Evolutionary conservation across 805 yeast genomes (phyloP).

Genomic region (Saccharomycopsis selenospora): DNA sequence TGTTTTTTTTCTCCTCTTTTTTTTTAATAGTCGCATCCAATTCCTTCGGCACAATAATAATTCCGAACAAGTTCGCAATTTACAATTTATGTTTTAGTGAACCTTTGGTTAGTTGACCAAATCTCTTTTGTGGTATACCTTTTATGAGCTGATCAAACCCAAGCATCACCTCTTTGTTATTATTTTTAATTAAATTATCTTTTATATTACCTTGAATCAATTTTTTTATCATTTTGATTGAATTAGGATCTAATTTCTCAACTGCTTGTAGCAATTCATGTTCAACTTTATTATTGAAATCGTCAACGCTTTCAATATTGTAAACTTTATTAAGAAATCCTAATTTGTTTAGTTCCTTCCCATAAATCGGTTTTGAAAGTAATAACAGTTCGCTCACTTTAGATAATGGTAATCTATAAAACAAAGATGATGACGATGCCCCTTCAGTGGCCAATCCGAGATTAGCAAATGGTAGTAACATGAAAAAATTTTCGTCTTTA

Average conservation of each 20-base stretch:
- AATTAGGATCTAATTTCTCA: conserved; percentile 33
- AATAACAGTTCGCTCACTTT: conserved; percentile 67
- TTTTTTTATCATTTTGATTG: conserved; percentile 38
- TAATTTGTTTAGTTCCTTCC: conserved; percentile 44
- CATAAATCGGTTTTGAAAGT: conserved; percentile 57
- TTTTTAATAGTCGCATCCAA: too few species aligned
- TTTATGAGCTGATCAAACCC: conserved; percentile 66
- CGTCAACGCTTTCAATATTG: conserved; percentile 35
- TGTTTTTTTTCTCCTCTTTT: too few species aligned
- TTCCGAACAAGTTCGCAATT: too few species aligned
- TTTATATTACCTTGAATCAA: conserved; percentile 31
- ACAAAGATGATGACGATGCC: conserved; percentile 60
- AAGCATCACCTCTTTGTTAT: conserved; percentile 56
- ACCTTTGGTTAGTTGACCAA: conserved; percentile 46
- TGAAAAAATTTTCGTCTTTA: conserved; percentile 46
- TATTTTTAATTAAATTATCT: conserved; percentile 39
- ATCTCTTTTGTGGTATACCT: conserved; percentile 68
- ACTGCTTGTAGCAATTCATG: conserved; percentile 33
- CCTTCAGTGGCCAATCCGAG: conserved; percentile 84
- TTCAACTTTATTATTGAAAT: conserved; percentile 39
- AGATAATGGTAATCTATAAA: conserved; percentile 64
- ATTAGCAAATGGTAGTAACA: conserved; percentile 73
- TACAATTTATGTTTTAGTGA: conserved; percentile 56
- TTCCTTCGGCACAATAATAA: too few species aligned
- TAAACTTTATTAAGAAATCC: conserved; percentile 61